A percentile compares a stretch with the other conserved stretches of the same genome.
phyloP scores from a whole-genome alignment of 2,329 filamentous ascomycete species.

The Biscogniauxia mediterranea region DNA sequence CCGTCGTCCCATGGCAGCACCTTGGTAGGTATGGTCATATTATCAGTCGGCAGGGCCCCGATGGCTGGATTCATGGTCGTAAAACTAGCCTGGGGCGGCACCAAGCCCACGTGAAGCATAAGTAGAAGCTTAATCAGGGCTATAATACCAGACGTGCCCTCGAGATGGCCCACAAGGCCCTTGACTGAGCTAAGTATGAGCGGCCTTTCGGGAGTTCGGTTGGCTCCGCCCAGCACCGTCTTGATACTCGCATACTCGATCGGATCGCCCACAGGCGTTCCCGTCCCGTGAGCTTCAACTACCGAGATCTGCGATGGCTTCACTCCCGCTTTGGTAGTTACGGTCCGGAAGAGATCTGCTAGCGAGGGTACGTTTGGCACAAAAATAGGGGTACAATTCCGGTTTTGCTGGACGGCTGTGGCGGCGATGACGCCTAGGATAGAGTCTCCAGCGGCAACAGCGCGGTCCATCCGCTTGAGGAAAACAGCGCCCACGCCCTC shows the following conservation, averaged over 20 bases:
- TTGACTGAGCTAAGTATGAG: conserved; percentile 33
- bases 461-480: conserved; percentile 46
- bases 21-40: conserved; percentile 19
- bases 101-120: conserved; percentile 24
- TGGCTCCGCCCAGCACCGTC: conserved; percentile 15
- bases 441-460: conserved; percentile 45
- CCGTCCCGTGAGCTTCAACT: conserved; percentile 43
- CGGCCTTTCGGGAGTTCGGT: neutral
- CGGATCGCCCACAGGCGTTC: conserved; percentile 41
- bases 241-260: conserved; percentile 29
- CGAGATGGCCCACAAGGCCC: conserved; percentile 34
- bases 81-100: conserved; percentile 37
- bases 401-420: conserved; percentile 40
- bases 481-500: conserved; percentile 46
- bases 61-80: conserved; percentile 28
- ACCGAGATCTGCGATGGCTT: conserved; percentile 22
- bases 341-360: conserved; percentile 26
- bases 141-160: conserved; percentile 32
- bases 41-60: conserved; percentile 11
- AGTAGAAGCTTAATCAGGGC: conserved; percentile 34
- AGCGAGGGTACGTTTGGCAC: conserved; percentile 36
- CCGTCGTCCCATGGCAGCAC: conserved; percentile 20
- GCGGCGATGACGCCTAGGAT: conserved; percentile 38
- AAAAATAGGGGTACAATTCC: conserved; percentile 38
- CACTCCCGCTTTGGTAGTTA: conserved; percentile 23